These are phyloP conservation scores for Ananas comosus DNA, from an alignment of 176 grass and related monocot genomes.

Conservation along the genomic window DNA sequence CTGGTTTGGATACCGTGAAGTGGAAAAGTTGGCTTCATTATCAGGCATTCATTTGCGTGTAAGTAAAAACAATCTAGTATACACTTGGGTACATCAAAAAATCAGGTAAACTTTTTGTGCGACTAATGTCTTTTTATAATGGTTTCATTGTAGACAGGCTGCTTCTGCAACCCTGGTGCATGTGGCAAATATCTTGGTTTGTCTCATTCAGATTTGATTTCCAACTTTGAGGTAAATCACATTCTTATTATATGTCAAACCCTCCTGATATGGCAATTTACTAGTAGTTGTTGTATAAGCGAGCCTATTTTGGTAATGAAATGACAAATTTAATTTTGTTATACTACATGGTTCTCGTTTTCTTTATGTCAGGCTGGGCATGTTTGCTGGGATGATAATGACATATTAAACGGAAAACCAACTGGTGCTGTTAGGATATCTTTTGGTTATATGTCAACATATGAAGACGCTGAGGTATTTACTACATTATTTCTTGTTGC, in stretches of 20 bases:
- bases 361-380: slow-evolving; percentile 58
- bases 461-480: slow-evolving; percentile 68
- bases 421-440: slow-evolving; percentile 94
- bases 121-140: not conserved
- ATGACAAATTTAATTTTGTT: not conserved
- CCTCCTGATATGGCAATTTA: not conserved
- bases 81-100: no score
- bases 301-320: not conserved
- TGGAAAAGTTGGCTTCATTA: slow-evolving; percentile 82
- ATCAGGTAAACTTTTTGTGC: not conserved
- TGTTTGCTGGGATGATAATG: slow-evolving; percentile 98
- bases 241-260: not conserved
- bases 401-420: slow-evolving; percentile 86
- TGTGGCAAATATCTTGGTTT: slow-evolving; percentile 90
- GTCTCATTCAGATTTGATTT: slow-evolving; percentile 75
- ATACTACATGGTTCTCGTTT: slow-evolving; percentile 11
- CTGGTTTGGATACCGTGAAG: slow-evolving; percentile 79
- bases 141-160: slow-evolving; percentile 62
- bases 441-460: slow-evolving; percentile 92
- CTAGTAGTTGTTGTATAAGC: no score
- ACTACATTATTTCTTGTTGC: slow-evolving; percentile 12
- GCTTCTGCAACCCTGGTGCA: slow-evolving; percentile 96
- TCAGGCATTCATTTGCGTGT: slow-evolving; percentile 84
- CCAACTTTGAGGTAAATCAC: slow-evolving; percentile 77
- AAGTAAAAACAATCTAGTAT: slow-evolving; percentile 21